Evolutionary conservation across 257 asterid species (phyloP), one percentile per base, ranked within the genome.

Genomic region (Gentiana macrophylla): DNA sequence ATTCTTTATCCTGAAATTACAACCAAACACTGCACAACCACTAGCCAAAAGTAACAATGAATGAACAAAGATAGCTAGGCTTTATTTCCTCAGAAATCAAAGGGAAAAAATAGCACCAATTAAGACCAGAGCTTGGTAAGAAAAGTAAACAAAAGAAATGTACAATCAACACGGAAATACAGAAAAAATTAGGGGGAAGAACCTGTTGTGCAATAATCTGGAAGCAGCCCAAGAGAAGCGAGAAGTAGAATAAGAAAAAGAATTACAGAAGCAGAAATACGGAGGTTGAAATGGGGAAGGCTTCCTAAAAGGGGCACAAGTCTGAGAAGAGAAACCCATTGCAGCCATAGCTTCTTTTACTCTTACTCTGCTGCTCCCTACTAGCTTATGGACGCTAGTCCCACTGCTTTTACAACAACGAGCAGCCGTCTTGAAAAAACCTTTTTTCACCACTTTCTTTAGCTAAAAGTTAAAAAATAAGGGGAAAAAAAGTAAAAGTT

Each of bases 261-360:
- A 66, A 35, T 33, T 41, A 74, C 82, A 79, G 49, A 78, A 68
- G 84, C 83, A 78, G 80, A 74, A 70, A 67, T 63, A 80, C 9
- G 81, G 83, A 8, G 77, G 81, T 43, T 60, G 35, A 56, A 74
- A 64, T 13, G 76, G 45, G 37, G 84, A 65, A 35, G 82, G 69
- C 67, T 82, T 65, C 67, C 80, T 65, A 33, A 82, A 77, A 64
- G 83, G 73, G 43, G 79, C 46, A 41, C 5, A 51, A 37, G 84
- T 66, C 61, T 74, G 94, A 66, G 80, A 55, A 57, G 82, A 72
- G 73, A 85, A 83, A 41, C 91, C 93, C 98, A 80, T 76, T 66
- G 81, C 74, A 37, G 85, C 89, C 91, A 85, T 86, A 58, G 88
- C 86, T 35, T 79, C 77, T 10, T 74, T 67, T 59, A 53, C 77